Conservation (phyloP, 208 protist genomes). For the Leishmania major region DNA sequence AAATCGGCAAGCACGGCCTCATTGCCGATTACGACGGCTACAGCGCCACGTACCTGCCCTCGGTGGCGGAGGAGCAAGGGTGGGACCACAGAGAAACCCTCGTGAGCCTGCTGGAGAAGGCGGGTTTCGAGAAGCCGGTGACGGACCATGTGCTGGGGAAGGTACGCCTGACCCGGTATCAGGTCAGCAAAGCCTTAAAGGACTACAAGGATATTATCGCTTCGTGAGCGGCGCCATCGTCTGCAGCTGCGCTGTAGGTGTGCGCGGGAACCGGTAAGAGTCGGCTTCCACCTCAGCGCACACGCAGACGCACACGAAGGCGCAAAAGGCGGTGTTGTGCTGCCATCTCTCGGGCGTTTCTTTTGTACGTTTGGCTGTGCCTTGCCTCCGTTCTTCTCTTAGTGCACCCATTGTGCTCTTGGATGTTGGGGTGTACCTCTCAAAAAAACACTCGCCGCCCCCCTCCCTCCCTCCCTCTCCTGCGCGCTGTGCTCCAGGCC, state of each 20-base stretch:
- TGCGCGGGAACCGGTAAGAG: neutral
- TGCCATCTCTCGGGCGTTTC: neutral
- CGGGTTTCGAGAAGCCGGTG: conserved; percentile 61
- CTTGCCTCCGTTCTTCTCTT: neutral
- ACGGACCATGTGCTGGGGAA: conserved; percentile 52
- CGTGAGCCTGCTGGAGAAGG: conserved; percentile 68
- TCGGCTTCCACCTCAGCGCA: neutral
- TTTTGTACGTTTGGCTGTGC: neutral
- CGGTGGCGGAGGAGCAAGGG: conserved; percentile 70
- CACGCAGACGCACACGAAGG: neutral
- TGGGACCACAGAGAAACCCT: conserved; percentile 80
- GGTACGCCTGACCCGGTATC: conserved; percentile 71
- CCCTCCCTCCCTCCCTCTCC: neutral
- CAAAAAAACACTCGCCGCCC: neutral
- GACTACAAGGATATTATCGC: conserved; percentile 39
- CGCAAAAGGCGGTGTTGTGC: neutral
- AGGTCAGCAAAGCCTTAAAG: conserved; percentile 56
- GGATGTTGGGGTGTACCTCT: neutral
- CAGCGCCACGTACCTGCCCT: conserved; percentile 82
- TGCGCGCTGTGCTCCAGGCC: neutral
- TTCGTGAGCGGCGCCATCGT: neutral
- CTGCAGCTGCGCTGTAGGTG: neutral
- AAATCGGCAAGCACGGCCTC: conserved; percentile 84
- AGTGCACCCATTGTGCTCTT: neutral
- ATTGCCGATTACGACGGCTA: conserved; percentile 60